These are phyloP conservation scores for Amanita inopinata DNA, from an alignment of 768 basidiomycete genomes.

Conservation along the genomic window DNA sequence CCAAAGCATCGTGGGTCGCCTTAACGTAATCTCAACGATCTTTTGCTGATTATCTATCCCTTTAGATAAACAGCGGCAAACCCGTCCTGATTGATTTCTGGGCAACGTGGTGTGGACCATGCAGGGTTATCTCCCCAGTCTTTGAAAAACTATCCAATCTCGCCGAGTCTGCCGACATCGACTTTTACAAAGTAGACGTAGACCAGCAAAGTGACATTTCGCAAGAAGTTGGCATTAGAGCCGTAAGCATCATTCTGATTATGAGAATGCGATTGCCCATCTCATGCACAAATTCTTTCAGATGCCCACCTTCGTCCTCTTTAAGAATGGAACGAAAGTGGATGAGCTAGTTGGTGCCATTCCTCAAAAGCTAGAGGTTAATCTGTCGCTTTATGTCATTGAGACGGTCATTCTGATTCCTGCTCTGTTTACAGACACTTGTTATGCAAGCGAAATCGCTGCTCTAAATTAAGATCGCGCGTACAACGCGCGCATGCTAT, in stretches of 20 bases:
- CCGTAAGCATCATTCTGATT: conserved; percentile 37
- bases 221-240: conserved; percentile 50
- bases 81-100: conserved; percentile 59
- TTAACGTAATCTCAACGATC: neutral
- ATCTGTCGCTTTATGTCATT: conserved; percentile 5
- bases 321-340: conserved; percentile 26
- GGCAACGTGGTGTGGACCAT: conserved; percentile 74
- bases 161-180: conserved; percentile 26
- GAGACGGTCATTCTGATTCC: neutral
- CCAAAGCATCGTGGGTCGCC: conserved; percentile 32
- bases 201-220: conserved; percentile 46
- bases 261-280: neutral
- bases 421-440: conserved; percentile 11
- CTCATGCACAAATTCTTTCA: conserved; percentile 8
- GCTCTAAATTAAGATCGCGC: too few relatives aligned
- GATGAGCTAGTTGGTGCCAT: conserved; percentile 39
- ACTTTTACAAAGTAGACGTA: conserved; percentile 69
- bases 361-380: conserved; percentile 30
- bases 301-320: conserved; percentile 35
- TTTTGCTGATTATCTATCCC: conserved; percentile 1
- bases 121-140: conserved; percentile 53
- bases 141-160: conserved; percentile 51
- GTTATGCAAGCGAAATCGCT: conserved; percentile 3
- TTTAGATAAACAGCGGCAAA: conserved; percentile 37
- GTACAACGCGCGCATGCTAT: too few relatives aligned